These are phyloP conservation scores for Coccomyxa subellipsoidea DNA, from an alignment of 163 green algal genomes.

Conservation along the genomic window DNA sequence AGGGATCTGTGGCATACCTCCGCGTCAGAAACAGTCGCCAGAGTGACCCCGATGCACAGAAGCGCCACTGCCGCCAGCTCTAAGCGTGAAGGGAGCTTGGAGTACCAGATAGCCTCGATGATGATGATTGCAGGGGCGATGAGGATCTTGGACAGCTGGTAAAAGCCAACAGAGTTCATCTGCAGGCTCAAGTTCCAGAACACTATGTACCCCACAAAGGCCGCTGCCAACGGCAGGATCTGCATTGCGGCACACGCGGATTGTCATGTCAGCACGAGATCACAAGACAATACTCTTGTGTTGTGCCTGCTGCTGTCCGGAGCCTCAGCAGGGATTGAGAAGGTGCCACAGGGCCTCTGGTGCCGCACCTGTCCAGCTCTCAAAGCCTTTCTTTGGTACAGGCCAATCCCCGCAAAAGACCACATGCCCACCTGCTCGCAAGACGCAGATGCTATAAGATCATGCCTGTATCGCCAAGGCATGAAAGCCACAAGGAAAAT, in stretches of 20 bases:
- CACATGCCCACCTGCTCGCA: slow-evolving; percentile 1
- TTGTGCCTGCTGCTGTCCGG: no score
- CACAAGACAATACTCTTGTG: no score
- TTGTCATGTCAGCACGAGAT: no score
- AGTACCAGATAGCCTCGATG: slow-evolving; percentile 40
- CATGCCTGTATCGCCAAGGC: slow-evolving; percentile 26
- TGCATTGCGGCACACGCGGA: not conserved
- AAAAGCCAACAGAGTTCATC: slow-evolving; percentile 66
- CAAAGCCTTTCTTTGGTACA: slow-evolving; percentile 46
- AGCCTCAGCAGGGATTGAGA: no score
- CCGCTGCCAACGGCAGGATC: slow-evolving; percentile 41
- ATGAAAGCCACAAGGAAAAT: not conserved
- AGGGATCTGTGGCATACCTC: not conserved
- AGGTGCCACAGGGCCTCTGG: not conserved
- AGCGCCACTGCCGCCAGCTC: slow-evolving; percentile 28
- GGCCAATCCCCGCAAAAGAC: slow-evolving; percentile 1
- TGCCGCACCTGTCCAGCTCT: not conserved
- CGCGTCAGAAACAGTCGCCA: slow-evolving; percentile 58
- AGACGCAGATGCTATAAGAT: slow-evolving; percentile 39
- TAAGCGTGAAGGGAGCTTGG: slow-evolving; percentile 20
- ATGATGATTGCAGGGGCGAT: slow-evolving; percentile 46
- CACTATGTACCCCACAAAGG: slow-evolving; percentile 66
- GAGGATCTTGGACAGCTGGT: slow-evolving; percentile 36
- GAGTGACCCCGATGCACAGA: slow-evolving; percentile 40
- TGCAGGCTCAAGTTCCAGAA: slow-evolving; percentile 64